Conservation (phyloP, 306 rosid species). For the Vigna nakashimae region DNA sequence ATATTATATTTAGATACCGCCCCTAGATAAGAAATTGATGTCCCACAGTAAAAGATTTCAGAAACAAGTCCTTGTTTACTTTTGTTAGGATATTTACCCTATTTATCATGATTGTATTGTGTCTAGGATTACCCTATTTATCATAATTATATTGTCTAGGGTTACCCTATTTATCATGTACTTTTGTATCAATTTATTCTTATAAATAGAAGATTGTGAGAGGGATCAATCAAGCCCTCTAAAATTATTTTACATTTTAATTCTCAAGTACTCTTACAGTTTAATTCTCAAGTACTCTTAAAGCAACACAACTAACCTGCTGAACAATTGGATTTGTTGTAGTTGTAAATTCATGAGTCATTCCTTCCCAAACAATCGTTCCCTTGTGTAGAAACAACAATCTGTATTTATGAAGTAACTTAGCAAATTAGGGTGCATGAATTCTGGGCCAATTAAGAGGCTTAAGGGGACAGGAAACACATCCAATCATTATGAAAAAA, state of each 20-base stretch:
- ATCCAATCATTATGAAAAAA: conserved; percentile 19
- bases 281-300: too few species aligned
- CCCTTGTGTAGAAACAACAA: conserved; percentile 89
- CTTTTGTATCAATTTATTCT: too few species aligned
- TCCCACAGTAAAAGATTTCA: conserved; percentile 17
- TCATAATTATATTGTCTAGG: too few species aligned
- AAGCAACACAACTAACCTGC: conserved; percentile 67
- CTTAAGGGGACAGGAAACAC: conserved; percentile 1
- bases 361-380: conserved; percentile 97
- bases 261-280: too few species aligned
- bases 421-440: conserved; percentile 29
- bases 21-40: conserved; percentile 28
- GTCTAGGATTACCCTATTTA: too few species aligned
- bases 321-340: conserved; percentile 88
- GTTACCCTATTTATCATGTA: too few species aligned
- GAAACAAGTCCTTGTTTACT: conserved; percentile 14
- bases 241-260: too few species aligned
- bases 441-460: conserved; percentile 11
- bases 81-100: too few species aligned
- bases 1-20: conserved; percentile 17
- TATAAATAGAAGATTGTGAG: too few species aligned
- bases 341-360: conserved; percentile 84
- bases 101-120: too few species aligned
- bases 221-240: too few species aligned
- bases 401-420: conserved; percentile 54